A percentile compares a stretch with the other conserved stretches of the same genome.
These are phyloP conservation scores for Trichophyton rubrum DNA, from an alignment of 2,329 filamentous ascomycete species.

Conservation along the genomic window DNA sequence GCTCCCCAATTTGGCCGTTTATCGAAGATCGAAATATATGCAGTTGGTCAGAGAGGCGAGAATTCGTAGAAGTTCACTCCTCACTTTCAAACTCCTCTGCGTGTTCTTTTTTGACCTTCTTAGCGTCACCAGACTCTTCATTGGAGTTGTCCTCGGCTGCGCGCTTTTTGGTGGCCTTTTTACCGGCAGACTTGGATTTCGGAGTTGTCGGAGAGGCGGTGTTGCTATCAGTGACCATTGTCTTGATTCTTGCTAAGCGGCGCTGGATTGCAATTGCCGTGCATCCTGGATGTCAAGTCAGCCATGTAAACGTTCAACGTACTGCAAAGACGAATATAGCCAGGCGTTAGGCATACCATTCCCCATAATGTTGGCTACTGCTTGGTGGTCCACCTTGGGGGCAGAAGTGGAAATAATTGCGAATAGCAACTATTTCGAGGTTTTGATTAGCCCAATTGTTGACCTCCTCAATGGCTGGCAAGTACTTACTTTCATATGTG, in stretches of 20 bases:
- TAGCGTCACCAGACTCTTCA: neutral
- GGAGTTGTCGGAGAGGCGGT: neutral
- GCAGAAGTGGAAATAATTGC: neutral
- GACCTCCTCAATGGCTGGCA: too few species aligned
- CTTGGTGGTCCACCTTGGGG: neutral
- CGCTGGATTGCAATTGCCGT: neutral
- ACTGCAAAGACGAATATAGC: neutral
- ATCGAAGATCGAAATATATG: neutral
- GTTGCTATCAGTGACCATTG: neutral
- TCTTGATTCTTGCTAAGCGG: neutral
- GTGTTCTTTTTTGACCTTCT: neutral
- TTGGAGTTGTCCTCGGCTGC: neutral
- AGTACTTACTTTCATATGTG: neutral
- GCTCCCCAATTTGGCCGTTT: neutral
- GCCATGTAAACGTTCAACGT: neutral
- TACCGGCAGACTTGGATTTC: neutral
- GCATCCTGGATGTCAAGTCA: neutral
- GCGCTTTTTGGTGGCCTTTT: neutral
- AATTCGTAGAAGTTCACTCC: neutral
- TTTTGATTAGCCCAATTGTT: neutral
- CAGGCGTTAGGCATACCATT: neutral
- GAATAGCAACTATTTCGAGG: neutral
- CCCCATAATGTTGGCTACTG: neutral
- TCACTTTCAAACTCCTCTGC: neutral
- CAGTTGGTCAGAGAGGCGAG: too few species aligned